Evolutionary conservation across 805 yeast species (phyloP), one percentile per base, ranked within the genome.

Genomic region (Schwanniomyces vanrijiae): DNA sequence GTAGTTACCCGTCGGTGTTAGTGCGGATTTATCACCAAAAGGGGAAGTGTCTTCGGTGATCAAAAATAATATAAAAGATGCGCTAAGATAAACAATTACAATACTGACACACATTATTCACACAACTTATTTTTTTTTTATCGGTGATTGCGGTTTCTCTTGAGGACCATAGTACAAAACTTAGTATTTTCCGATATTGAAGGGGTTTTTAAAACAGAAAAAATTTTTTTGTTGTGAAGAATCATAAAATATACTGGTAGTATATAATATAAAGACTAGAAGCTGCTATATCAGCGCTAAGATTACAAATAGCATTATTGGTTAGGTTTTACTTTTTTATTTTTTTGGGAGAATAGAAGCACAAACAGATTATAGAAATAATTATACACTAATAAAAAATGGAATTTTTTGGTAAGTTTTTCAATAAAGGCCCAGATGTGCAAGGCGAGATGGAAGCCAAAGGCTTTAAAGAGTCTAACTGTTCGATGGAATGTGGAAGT

Each of bases 401-500:
- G 47, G 44, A 41, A 3, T 45, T 45, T 11, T 14, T 45, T 14
- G 20, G 29, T 9, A 34, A 24, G 13, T 24, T 45, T 33, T 40
- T 34, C 14, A 31, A 34, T 28, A 22, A 18, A 6, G 41, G 24
- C 9, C 29, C 29, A 24, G 21, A 38, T 16, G 38, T 29, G 19
- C 37, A 41, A 18, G 38, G 29, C 10, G 44, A 46, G 34, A 35
- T 48, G 22, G 35, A 14, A 10, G 14, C 24, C 21, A 51, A 50
- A 20, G 62, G 60, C 3, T 64, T 64, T 44, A 62, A 59, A 19
- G 49, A 80, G 1, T 68, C 87, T 2, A 69, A 66, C 2, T 80
- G 87, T 49, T 64, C 78, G 0, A 68, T 73, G 11, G 81, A 77
- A 34, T 86, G 92, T 62, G 67, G 62, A 16, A 59, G 67, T 20